Percentiles rank a stretch among this genome's conserved stretches.
These are phyloP conservation scores for Amphicarpaea edgeworthii DNA, from an alignment of 306 rosid genomes.

Conservation along the genomic window DNA sequence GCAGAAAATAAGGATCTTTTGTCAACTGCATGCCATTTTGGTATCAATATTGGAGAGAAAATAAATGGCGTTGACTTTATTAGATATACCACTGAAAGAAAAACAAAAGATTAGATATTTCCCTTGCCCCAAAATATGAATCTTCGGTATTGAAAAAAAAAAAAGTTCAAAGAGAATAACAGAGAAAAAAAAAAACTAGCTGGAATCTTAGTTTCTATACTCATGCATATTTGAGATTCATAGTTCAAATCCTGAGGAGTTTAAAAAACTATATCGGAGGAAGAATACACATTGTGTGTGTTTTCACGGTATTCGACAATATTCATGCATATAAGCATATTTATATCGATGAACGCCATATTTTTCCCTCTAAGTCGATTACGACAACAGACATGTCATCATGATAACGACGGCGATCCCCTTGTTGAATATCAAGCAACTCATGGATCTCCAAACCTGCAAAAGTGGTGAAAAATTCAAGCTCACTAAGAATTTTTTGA, in stretches of 20 bases:
- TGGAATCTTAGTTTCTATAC: conserved; percentile 12
- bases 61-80: conserved; percentile 32
- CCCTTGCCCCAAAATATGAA: conserved; percentile 2
- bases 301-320: too few species aligned
- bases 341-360: conserved; percentile 76
- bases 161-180: not conserved
- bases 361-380: conserved; percentile 76
- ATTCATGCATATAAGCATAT: too few species aligned
- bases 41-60: not conserved
- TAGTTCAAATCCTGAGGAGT: too few species aligned
- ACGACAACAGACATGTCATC: conserved; percentile 80
- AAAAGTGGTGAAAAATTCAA: conserved; percentile 45
- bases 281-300: too few species aligned
- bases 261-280: too few species aligned
- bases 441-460: conserved; percentile 79
- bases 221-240: too few species aligned
- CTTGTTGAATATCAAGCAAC: conserved; percentile 83
- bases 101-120: too few species aligned
- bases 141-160: conserved; percentile 10
- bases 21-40: conserved; percentile 21
- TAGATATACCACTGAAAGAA: conserved; percentile 34
- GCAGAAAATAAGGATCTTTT: not conserved
- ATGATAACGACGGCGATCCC: conserved; percentile 83
- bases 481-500: conserved; percentile 2
- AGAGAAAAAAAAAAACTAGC: not conserved